phyloP scores from a whole-genome alignment of 1,284 basidiomycete species.

The Marasmius fiardii region DNA sequence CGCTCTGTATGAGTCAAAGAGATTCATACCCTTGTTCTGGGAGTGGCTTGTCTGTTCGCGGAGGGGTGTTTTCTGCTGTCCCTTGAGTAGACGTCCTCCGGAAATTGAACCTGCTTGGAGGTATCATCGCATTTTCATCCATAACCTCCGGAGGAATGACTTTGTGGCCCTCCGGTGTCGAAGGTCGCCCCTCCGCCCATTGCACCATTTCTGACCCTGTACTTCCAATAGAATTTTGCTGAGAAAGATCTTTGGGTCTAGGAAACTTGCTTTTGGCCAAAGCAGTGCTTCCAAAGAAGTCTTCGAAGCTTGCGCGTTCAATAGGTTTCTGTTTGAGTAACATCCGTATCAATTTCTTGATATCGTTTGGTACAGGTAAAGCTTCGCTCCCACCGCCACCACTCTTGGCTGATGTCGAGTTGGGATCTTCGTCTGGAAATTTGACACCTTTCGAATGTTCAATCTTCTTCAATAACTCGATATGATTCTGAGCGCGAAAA shows the following conservation, averaged over 20 bases:
- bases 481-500: constrained; percentile 93
- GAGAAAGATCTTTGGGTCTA: constrained; percentile 34
- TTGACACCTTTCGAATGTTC: constrained; percentile 83
- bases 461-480: constrained; percentile 93
- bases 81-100: constrained; percentile 36
- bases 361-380: constrained; percentile 70
- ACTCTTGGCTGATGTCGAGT: constrained; percentile 27
- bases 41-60: constrained; percentile 15
- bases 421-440: constrained; percentile 87
- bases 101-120: constrained; percentile 75
- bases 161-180: constrained; percentile 64
- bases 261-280: constrained; percentile 80
- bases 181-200: constrained; percentile 23
- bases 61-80: constrained; percentile 20
- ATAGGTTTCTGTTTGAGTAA: constrained; percentile 83
- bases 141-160: constrained; percentile 72
- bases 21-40: constrained; percentile 13
- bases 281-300: constrained; percentile 86
- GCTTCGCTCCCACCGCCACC: constrained; percentile 41
- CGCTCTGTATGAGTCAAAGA: neutral
- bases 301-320: constrained; percentile 87
- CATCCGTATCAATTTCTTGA: constrained; percentile 85
- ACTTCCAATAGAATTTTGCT: constrained; percentile 1
- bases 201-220: neutral
- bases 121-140: constrained; percentile 74